A percentile compares a stretch with the other conserved stretches of the same genome.
Conservation (phyloP, 177 flowering plant species). For the Tripterygium wilfordii region DNA sequence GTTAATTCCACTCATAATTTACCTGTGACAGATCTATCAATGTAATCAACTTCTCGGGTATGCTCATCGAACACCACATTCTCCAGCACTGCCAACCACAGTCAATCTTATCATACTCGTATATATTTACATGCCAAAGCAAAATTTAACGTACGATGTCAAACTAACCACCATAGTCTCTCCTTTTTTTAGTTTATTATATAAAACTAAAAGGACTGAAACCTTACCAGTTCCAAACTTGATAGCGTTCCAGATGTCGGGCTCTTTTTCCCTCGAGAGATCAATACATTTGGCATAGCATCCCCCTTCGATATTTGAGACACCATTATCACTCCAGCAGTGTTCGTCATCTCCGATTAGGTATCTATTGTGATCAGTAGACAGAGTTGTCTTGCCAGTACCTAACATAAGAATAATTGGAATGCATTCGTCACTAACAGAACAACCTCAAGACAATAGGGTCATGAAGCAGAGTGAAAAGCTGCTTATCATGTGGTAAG, state of each 20-base stretch:
- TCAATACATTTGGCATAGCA: conserved; percentile 98
- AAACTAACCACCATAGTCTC: background rate
- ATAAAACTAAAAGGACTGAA: background rate
- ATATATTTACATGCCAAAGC: background rate
- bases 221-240: conserved; percentile 85
- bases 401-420: conserved; percentile 34
- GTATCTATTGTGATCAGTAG: conserved; percentile 87
- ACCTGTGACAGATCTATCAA: conserved; percentile 96
- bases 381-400: conserved; percentile 97
- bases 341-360: conserved; percentile 97
- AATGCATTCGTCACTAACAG: conserved; percentile 9
- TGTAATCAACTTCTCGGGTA: conserved; percentile 76
- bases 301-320: conserved; percentile 97
- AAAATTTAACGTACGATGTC: background rate
- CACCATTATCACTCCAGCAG: conserved; percentile 96
- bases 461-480: background rate
- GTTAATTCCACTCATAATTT: background rate
- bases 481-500: background rate
- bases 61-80: conserved; percentile 97
- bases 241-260: conserved; percentile 96
- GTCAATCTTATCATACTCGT: background rate
- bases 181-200: too few relatives aligned
- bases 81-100: conserved; percentile 65
- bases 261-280: conserved; percentile 85
- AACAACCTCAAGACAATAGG: background rate